Base-by-base conservation (phyloP, 257 asterid species). In the Capsicum pubescens region DNA sequence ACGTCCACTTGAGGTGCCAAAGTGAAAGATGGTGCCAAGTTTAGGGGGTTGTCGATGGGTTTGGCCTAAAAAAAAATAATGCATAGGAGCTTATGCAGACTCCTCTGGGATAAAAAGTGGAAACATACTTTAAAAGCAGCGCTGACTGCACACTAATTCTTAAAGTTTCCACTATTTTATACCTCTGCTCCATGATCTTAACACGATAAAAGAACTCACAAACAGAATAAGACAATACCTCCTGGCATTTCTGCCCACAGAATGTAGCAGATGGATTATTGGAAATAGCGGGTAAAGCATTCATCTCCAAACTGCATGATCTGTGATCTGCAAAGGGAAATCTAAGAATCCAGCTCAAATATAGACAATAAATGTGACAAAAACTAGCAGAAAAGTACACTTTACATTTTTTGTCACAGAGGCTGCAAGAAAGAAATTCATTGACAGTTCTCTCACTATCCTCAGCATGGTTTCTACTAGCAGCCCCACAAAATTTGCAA, bases 351-450 rank as follows among this genome's bases (percentile, higher is more conserved):
- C 85, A 84, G 83, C 80, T 77, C 61, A 21, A 74, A 74, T 52
- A 19, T 21, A 52, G 64, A 15, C n/a, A 8, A 68, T n/a, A 0
- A 50, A 74, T 81, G 17, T 11, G 21, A 84, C 57, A 82, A 74
- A 48, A 84, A 81, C 46, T 82, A 36, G 68, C 72, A 88, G 35
- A 68, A 52, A 80, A 81, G 9, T 72, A 44, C n/a, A 72, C 59
- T 19, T 91, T 93, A 93, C 98, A 95, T 92, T 90, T 91, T 88
- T 88, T 91, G 91, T 92, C 98, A 83, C 98, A 95, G 84, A 92
- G 90, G 87, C 86, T 80, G 90, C 98, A 95, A 85, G 78, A 86
- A 66, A 79, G 80, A 84, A 94, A 92, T 84, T 90, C 89, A 80
- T 88, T 84, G 66, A 80, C 88, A 86, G 39, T 54, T 21, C 83